Percentiles rank a stretch among this genome's conserved stretches.
Conservation (phyloP, 306 rosid species). For the Spatholobus suberectus region DNA sequence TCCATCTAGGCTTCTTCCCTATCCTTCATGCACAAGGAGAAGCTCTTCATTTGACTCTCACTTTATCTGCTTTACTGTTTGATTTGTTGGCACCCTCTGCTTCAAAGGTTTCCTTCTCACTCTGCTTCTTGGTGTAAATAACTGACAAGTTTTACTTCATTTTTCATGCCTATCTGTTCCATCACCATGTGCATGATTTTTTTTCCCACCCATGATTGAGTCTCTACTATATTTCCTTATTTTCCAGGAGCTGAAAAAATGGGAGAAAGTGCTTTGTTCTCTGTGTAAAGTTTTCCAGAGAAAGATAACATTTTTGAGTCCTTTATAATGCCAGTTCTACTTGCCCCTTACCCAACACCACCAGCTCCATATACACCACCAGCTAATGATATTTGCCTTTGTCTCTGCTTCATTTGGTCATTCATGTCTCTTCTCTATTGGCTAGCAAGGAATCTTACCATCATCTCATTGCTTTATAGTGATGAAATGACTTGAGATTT, state of each 20-base stretch:
- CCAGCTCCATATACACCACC: constrained; percentile 80
- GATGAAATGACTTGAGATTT: constrained; percentile 33
- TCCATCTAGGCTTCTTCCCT: constrained; percentile 42
- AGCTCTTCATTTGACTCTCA: constrained; percentile 32
- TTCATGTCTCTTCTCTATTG: constrained; percentile 43
- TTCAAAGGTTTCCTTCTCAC: constrained; percentile 39
- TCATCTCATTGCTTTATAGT: constrained; percentile 28
- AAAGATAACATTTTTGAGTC: constrained; percentile 34
- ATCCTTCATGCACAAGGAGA: constrained; percentile 39
- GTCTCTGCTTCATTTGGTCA: no score
- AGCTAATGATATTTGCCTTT: constrained; percentile 70
- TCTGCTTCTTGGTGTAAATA: not conserved
- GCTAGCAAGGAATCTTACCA: constrained; percentile 17
- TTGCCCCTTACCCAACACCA: constrained; percentile 94
- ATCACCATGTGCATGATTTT: constrained; percentile 23
- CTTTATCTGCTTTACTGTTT: constrained; percentile 35
- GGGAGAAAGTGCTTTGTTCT: constrained; percentile 50
- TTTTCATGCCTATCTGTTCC: constrained; percentile 17
- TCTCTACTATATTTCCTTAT: constrained; percentile 37
- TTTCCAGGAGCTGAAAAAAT: constrained; percentile 55
- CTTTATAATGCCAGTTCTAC: constrained; percentile 98
- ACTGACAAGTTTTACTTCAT: no score
- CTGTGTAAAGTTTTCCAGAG: constrained; percentile 55
- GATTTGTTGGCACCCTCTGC: constrained; percentile 38
- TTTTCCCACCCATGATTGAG: constrained; percentile 17